These are phyloP conservation scores for Cinnamomum micranthum DNA, from an alignment of 164 flowering plant genomes.

Conservation along the genomic window DNA sequence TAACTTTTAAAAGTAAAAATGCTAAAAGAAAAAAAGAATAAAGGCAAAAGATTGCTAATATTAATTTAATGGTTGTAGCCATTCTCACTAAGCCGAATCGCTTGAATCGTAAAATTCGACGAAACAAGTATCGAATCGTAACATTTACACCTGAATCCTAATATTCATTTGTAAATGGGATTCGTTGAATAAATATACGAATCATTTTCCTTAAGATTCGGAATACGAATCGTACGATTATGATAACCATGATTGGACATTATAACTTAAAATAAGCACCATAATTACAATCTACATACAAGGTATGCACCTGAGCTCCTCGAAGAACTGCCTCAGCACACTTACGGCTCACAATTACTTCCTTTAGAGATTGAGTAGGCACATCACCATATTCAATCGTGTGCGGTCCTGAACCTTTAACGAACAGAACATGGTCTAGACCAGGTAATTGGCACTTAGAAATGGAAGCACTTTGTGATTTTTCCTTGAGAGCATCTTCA, in stretches of 20 bases:
- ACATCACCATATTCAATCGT: constrained; percentile 43
- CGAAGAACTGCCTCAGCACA: constrained; percentile 99
- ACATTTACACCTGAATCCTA: too few relatives aligned
- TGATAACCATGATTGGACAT: neutral
- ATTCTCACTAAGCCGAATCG: too few relatives aligned
- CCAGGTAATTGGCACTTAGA: constrained; percentile 73
- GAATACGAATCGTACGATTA: too few relatives aligned
- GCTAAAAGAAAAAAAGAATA: too few relatives aligned
- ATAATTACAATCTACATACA: neutral
- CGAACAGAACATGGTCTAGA: constrained; percentile 77
- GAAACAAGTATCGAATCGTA: too few relatives aligned
- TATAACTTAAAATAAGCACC: neutral
- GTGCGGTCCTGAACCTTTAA: constrained; percentile 88
- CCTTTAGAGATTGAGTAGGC: constrained; percentile 53
- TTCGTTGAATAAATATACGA: too few relatives aligned
- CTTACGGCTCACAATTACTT: constrained; percentile 91
- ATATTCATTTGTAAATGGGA: too few relatives aligned
- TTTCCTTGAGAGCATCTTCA: constrained; percentile 7
- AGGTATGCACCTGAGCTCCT: constrained; percentile 79
- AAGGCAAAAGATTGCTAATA: too few relatives aligned
- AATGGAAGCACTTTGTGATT: constrained; percentile 20
- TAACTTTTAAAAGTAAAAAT: too few relatives aligned
- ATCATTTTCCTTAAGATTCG: too few relatives aligned
- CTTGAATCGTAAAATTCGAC: too few relatives aligned
- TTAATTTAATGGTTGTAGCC: too few relatives aligned